Evolutionary conservation across 2,329 filamentous ascomycete genomes (phyloP).

Genomic region (Talaromyces sp.): DNA sequence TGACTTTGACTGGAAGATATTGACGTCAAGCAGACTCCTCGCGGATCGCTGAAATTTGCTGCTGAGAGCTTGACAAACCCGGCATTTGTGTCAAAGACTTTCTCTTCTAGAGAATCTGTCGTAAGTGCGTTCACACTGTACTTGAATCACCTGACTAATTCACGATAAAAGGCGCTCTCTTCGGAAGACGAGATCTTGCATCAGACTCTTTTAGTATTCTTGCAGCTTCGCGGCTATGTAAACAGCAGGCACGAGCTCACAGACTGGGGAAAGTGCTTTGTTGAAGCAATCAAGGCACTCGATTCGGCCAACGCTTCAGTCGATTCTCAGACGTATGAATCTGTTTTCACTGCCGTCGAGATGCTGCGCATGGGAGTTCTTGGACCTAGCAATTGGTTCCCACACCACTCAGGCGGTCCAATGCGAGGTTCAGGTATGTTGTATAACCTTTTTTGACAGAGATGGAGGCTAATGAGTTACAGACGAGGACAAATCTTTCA

Average conservation of each 20-base stretch:
- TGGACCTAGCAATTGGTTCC: constrained; percentile 65
- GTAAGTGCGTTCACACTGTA: constrained; percentile 24
- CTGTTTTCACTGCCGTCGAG: constrained; percentile 79
- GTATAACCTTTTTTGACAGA: background rate
- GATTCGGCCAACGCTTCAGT: background rate
- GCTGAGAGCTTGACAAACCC: constrained; percentile 65
- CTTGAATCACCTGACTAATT: constrained; percentile 16
- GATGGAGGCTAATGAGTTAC: constrained; percentile 33
- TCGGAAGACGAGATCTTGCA: constrained; percentile 69
- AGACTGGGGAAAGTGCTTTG: constrained; percentile 75
- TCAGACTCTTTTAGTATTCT: constrained; percentile 80
- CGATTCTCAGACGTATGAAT: constrained; percentile 48
- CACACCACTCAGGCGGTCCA: constrained; percentile 55
- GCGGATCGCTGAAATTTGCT: constrained; percentile 36
- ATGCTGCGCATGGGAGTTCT: constrained; percentile 75
- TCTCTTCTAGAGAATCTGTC: constrained; percentile 53
- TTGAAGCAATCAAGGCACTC: constrained; percentile 56
- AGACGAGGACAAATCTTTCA: constrained; percentile 72
- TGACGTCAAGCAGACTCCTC: constrained; percentile 25
- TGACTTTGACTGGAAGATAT: background rate
- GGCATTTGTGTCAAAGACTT: constrained; percentile 67
- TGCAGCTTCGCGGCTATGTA: constrained; percentile 84
- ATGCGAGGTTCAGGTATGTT: constrained; percentile 52
- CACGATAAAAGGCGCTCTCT: constrained; percentile 42
- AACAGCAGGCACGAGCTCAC: constrained; percentile 76